Conservation (phyloP, 768 basidiomycete species). For the Erythrobasidium yunnanense region DNA sequence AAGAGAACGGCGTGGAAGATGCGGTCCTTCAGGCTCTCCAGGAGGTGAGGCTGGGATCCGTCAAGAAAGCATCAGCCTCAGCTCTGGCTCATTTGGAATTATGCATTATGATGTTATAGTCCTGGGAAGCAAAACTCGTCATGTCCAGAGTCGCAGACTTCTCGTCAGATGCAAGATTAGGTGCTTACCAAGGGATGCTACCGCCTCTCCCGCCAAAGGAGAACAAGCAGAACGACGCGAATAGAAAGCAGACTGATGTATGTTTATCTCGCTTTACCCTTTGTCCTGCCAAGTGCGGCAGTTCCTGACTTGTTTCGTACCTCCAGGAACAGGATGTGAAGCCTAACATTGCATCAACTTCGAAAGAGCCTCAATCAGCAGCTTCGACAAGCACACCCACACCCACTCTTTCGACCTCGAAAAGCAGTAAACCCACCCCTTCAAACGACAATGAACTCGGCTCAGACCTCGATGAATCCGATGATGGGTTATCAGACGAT, state of each 20-base stretch:
- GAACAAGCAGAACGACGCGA: neutral
- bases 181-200: constrained; percentile 17
- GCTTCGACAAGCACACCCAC: constrained; percentile 22
- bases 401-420: too few relatives aligned
- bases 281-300: too few relatives aligned
- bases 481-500: constrained; percentile 70
- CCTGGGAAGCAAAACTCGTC: constrained; percentile 92
- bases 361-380: constrained; percentile 20
- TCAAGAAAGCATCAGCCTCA: too few relatives aligned
- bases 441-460: constrained; percentile 67
- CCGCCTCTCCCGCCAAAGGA: constrained; percentile 14
- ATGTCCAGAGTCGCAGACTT: constrained; percentile 94
- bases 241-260: too few relatives aligned
- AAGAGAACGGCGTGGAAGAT: constrained; percentile 87
- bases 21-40: constrained; percentile 80
- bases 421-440: neutral
- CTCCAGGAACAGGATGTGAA: neutral
- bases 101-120: constrained; percentile 46
- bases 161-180: constrained; percentile 40
- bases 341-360: constrained; percentile 10
- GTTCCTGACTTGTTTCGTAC: too few relatives aligned
- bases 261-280: too few relatives aligned
- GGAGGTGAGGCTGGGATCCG: constrained; percentile 59
- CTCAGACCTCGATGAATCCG: constrained; percentile 87
- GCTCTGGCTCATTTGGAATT: neutral